Base-by-base conservation (phyloP, 202 grass and related monocot genomes). In the Schoenoplectus triqueter region DNA sequence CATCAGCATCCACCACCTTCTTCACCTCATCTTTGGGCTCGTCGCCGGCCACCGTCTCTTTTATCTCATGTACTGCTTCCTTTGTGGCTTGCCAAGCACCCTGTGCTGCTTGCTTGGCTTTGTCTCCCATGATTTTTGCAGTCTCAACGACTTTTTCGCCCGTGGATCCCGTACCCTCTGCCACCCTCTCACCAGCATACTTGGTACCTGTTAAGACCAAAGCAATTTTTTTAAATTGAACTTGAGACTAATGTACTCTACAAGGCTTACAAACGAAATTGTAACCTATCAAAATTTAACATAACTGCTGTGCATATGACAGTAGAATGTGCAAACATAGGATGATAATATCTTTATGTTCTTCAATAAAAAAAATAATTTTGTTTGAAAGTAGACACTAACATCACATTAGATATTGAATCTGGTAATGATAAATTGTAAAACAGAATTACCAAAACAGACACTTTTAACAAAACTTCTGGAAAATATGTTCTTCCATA, bases 11-110 rank as follows among this genome's bases (percentile, higher is more conserved):
- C 15, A 56, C 62, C 88, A 11, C 72, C 85, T 78, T 85, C 51
- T 73, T 76, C 22, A 42, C 77, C 18, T 69, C 75, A 13, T 54
- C 62, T 18, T 73, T 87, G 46, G 3, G 7, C 44, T 82, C n/a
- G 8, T 42, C 81, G 1, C 57, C 39, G 1, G 46, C 10, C 19
- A 90, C 78, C 6, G 21, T 71, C 3, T 94, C 92, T 77, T 82
- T 87, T 19, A 89, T 78, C 66, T 46, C 50, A 39, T 89, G 61
- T 13, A 73, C 87, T 1, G 89, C 81, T 31, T 89, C 90, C 84
- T 89, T 91, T 63, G 93, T 84, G 2, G 80, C 70, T 20, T 86
- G 87, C 90, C 90, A 91, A 17, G 85, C 86, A 40, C 51, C 87
- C 69, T 69, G 64, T 75, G 84, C 70, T 51, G 89, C 83, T 80